Base-by-base conservation (phyloP, 106 monocot species). In the Phalaenopsis equestris region DNA sequence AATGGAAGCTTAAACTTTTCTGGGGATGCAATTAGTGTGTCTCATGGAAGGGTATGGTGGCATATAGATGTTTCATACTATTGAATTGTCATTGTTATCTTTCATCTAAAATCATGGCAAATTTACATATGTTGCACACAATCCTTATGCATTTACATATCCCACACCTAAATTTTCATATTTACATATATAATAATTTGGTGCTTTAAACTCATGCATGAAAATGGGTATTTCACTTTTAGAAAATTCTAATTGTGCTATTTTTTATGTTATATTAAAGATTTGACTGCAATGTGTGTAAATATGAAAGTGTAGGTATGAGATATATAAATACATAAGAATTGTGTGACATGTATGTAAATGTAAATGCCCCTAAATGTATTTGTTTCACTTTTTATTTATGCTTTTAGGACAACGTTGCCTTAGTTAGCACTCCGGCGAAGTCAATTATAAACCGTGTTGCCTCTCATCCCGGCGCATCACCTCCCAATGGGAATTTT, bases 381-480 rank as follows among this genome's bases (percentile, higher is more conserved):
- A 52, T 52, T 45, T 77, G 67, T 65, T 81, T 58, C 6, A 21
- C 21, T 21, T 15, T 17, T 76, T 77, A 61, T 67, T 70, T 75
- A 61, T 82, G 17, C 6, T 84, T 86, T 79, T 61, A 58, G 83
- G 83, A 92, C 89, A 91, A 81, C 42, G 75, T 85, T 79, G 89
- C 88, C 82, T 58, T 76, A 18, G 70, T 88, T 56, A 81, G 83
- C 67, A 93, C 98, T 55, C 94, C 98, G 73, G 77, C 84, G 52
- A 93, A 90, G 83, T 83, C 86, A 75, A 88, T 90, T 42, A 79
- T 79, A 82, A 93, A 85, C 80, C 81, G 82, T 64, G 84, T 79
- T 84, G 80, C 83, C 23, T 86, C 87, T 79, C 82, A 61, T 56
- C 89, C 90, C 81, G 89, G 90, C 79, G 68, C 85, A 77, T 92